These are phyloP conservation scores for Heimioporus sp. DNA, from an alignment of 768 basidiomycete species.

Conservation along the genomic window DNA sequence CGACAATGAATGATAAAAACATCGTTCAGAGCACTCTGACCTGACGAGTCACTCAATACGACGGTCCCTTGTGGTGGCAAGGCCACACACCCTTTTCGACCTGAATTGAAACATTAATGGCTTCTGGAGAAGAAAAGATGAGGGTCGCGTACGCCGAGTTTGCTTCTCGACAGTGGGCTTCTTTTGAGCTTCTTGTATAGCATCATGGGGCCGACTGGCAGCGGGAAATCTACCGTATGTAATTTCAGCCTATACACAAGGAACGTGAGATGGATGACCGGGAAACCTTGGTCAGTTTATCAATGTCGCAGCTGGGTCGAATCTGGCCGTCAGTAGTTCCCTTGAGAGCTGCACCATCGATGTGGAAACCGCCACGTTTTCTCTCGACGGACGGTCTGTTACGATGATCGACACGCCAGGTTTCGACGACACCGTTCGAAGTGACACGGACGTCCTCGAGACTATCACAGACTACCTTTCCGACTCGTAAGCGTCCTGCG, in stretches of 20 bases:
- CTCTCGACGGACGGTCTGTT: slow-evolving; percentile 40
- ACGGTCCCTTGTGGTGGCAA: not conserved
- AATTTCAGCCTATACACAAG: not conserved
- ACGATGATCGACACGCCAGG: slow-evolving; percentile 59
- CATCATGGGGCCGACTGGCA: slow-evolving; percentile 24
- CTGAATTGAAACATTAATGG: slow-evolving; percentile 9
- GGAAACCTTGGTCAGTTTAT: slow-evolving; percentile 12
- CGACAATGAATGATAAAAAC: slow-evolving; percentile 3
- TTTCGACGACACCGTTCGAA: slow-evolving; percentile 51
- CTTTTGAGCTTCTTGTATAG: slow-evolving; percentile 10
- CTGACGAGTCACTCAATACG: not conserved
- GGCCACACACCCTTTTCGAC: not conserved
- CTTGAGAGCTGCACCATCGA: slow-evolving; percentile 26
- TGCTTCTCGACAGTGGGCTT: not conserved
- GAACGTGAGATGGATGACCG: not conserved
- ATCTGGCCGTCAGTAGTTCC: slow-evolving; percentile 20
- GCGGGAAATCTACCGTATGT: slow-evolving; percentile 24
- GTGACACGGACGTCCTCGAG: slow-evolving; percentile 44
- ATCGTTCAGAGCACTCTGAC: not conserved
- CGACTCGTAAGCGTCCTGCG: slow-evolving; percentile 18
- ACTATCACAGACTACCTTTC: slow-evolving; percentile 41
- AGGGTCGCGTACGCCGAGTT: slow-evolving; percentile 18
- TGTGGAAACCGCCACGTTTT: slow-evolving; percentile 37
- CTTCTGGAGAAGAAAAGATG: slow-evolving; percentile 5
- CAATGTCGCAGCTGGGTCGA: slow-evolving; percentile 19